Percentiles rank a stretch among this genome's conserved stretches.
phyloP scores from a whole-genome alignment of 768 basidiomycete species.

The Megacollybia marginata region DNA sequence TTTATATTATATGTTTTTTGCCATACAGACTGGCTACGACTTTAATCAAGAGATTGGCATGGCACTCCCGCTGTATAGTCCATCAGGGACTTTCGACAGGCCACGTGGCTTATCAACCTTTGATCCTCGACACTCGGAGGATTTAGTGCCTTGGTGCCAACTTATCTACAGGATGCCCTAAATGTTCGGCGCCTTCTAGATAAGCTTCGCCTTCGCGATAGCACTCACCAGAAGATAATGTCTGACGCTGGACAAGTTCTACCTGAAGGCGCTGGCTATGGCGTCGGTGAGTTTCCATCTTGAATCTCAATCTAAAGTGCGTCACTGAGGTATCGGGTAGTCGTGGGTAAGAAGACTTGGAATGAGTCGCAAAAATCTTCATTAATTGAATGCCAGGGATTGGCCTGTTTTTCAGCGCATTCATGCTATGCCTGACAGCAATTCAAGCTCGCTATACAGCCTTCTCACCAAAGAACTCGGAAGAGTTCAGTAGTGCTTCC shows the following conservation, averaged over 20 bases:
- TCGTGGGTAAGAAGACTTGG: not conserved
- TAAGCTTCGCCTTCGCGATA: too few species aligned
- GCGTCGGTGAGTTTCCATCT: conserved; percentile 48
- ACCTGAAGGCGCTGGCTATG: conserved; percentile 82
- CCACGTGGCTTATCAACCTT: too few species aligned
- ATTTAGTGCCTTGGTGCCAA: too few species aligned
- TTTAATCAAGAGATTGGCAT: too few species aligned
- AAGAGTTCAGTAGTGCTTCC: conserved; percentile 80
- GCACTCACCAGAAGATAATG: not conserved
- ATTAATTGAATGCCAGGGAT: conserved; percentile 52
- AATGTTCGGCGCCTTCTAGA: too few species aligned
- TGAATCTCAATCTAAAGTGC: not conserved
- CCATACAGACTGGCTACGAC: too few species aligned
- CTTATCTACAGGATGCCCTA: too few species aligned
- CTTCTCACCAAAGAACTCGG: conserved; percentile 70
- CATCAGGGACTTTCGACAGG: too few species aligned
- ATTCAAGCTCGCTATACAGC: conserved; percentile 81
- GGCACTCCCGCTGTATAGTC: too few species aligned
- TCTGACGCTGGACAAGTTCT: conserved; percentile 26
- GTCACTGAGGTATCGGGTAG: conserved; percentile 10
- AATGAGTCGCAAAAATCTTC: not conserved
- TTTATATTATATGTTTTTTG: too few species aligned
- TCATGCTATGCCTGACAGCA: conserved; percentile 73
- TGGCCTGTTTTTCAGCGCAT: conserved; percentile 78
- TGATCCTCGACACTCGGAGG: too few species aligned